Percentiles rank a stretch among this genome's conserved stretches.
These are phyloP conservation scores for Mortierella sp. DNA, from an alignment of 371 early-diverging fungal species.

Conservation along the genomic window DNA sequence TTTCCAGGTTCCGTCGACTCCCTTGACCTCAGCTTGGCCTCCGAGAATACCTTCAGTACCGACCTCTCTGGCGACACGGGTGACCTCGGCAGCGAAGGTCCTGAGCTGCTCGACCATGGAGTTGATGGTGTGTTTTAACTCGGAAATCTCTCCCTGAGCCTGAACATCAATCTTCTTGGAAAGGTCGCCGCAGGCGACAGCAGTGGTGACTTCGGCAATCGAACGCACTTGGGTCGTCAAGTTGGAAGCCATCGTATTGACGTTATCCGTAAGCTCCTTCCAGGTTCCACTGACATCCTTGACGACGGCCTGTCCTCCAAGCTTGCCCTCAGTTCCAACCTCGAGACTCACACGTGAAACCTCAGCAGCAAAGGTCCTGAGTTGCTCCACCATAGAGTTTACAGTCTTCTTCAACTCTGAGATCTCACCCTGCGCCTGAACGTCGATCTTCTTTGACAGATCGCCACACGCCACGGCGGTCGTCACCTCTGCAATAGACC, in stretches of 20 bases:
- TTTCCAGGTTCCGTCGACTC: slow-evolving; percentile 81
- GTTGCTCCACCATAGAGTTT: no score
- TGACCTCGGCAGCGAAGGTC: slow-evolving; percentile 72
- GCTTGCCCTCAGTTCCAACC: no score
- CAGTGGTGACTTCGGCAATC: slow-evolving; percentile 60
- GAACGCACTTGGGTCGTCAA: slow-evolving; percentile 59
- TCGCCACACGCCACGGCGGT: no score
- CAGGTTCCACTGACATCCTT: no score
- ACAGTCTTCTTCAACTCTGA: no score
- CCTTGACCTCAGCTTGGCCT: slow-evolving; percentile 73
- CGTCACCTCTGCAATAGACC: no score
- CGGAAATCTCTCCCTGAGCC: slow-evolving; percentile 27
- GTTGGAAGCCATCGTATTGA: slow-evolving; percentile 15
- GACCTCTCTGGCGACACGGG: slow-evolving; percentile 73
- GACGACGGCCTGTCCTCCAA: no score
- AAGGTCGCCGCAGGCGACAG: slow-evolving; percentile 44
- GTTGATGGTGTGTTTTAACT: slow-evolving; percentile 64
- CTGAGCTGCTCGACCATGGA: slow-evolving; percentile 75
- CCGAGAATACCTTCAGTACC: slow-evolving; percentile 76
- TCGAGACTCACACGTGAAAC: no score
- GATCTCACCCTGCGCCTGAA: no score
- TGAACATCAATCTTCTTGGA: slow-evolving; percentile 26
- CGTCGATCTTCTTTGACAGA: no score
- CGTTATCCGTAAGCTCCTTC: no score
- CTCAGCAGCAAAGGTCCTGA: no score